Conservation (phyloP, 305 asterid species). For the Andrographis paniculata region DNA sequence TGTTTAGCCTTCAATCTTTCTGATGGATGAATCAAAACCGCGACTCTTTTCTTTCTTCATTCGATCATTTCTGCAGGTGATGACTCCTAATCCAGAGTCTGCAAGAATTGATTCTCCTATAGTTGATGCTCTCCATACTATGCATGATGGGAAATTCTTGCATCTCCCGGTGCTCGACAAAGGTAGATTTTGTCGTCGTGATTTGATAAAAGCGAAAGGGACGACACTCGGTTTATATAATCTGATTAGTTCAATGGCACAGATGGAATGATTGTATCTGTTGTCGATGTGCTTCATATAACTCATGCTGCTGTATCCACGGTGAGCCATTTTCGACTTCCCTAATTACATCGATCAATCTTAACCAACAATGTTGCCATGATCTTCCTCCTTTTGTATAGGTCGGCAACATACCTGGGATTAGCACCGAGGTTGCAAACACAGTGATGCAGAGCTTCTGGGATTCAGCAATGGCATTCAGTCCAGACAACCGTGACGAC, state of each 20-base stretch:
- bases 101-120: constrained; percentile 77
- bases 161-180: constrained; percentile 87
- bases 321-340: constrained; percentile 37
- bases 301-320: constrained; percentile 95
- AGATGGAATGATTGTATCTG: too few species aligned
- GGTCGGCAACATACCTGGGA: constrained; percentile 85
- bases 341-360: not conserved
- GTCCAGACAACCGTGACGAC: constrained; percentile 85
- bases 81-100: constrained; percentile 97
- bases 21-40: too few species aligned
- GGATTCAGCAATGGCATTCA: constrained; percentile 90
- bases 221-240: too few species aligned
- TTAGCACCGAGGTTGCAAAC: constrained; percentile 58
- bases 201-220: too few species aligned
- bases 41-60: too few species aligned
- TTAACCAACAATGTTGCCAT: too few species aligned
- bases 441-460: constrained; percentile 89
- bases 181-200: constrained; percentile 48
- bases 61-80: constrained; percentile 44
- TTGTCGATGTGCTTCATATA: too few species aligned
- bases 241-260: too few species aligned
- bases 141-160: constrained; percentile 92
- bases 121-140: constrained; percentile 95
- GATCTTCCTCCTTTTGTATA: constrained; percentile 22
- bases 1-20: too few species aligned